These are phyloP conservation scores for Diplogelasinospora grovesii DNA, from an alignment of 495 filamentous ascomycete genomes.

Conservation along the genomic window DNA sequence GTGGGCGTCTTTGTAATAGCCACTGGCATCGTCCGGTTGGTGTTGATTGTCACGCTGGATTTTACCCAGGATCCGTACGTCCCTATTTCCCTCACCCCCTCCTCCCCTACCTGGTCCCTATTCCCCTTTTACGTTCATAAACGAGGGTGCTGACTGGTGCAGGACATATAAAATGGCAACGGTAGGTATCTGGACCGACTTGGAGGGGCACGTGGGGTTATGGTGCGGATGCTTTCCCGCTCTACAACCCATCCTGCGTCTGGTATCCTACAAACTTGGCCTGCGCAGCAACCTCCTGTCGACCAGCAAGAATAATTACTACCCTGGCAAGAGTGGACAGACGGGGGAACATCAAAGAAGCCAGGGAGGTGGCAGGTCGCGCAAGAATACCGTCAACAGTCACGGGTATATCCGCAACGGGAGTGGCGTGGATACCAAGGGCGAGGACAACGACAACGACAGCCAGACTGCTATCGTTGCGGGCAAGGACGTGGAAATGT, in stretches of 20 bases:
- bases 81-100: neutral
- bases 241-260: slow-evolving; percentile 24
- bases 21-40: slow-evolving; percentile 22
- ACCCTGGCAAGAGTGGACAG: neutral
- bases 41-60: slow-evolving; percentile 11
- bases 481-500: neutral
- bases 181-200: slow-evolving; percentile 26
- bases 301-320: neutral
- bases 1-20: slow-evolving; percentile 24
- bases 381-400: neutral
- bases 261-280: slow-evolving; percentile 16
- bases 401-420: slow-evolving; percentile 1
- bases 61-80: slow-evolving; percentile 14
- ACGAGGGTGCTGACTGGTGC: neutral
- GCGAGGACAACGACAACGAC: slow-evolving; percentile 8
- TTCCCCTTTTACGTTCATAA: too few relatives aligned
- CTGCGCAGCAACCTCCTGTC: slow-evolving; percentile 7
- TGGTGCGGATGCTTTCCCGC: slow-evolving; percentile 30
- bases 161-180: slow-evolving; percentile 21
- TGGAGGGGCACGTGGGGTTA: slow-evolving; percentile 28
- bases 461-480: slow-evolving; percentile 16
- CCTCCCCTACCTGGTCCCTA: too few relatives aligned
- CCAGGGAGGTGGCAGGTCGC: neutral
- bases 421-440: neutral
- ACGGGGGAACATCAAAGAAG: neutral